These are phyloP conservation scores for Conringia planisiliqua DNA, from an alignment of 345 rosid genomes.

Conservation along the genomic window DNA sequence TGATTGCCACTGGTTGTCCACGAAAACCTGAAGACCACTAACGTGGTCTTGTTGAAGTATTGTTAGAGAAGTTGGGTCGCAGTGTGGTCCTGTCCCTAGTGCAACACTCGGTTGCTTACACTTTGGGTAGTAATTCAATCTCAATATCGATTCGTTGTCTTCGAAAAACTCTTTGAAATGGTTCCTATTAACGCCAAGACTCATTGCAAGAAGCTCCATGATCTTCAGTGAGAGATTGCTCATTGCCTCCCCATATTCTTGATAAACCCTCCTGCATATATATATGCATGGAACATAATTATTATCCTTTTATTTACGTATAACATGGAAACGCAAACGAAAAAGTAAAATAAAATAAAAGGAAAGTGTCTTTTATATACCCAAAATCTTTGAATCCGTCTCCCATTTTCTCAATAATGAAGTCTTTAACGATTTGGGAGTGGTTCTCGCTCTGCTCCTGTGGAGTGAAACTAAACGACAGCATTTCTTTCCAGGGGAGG, in stretches of 20 bases:
- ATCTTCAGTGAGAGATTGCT: not conserved
- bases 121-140: slow-evolving; percentile 5
- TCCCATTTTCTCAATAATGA: not conserved
- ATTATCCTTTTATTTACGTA: not conserved
- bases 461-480: not conserved
- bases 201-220: slow-evolving; percentile 11
- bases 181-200: not conserved
- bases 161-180: slow-evolving; percentile 4
- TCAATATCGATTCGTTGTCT: slow-evolving; percentile 1
- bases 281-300: not conserved
- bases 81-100: slow-evolving; percentile 14
- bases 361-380: not conserved
- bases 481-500: slow-evolving; percentile 3
- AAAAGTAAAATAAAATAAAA: not conserved
- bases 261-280: not conserved
- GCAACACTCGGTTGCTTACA: not conserved
- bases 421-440: not conserved
- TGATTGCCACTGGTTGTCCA: slow-evolving; percentile 10
- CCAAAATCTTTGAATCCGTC: not conserved
- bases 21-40: slow-evolving; percentile 4
- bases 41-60: slow-evolving; percentile 11
- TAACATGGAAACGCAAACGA: not conserved
- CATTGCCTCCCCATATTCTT: slow-evolving; percentile 6
- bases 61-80: slow-evolving; percentile 9
- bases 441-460: not conserved